Percentiles rank a stretch among this genome's conserved stretches.
phyloP scores from a whole-genome alignment of 768 basidiomycete genomes.

The Tephrocybe sp. region DNA sequence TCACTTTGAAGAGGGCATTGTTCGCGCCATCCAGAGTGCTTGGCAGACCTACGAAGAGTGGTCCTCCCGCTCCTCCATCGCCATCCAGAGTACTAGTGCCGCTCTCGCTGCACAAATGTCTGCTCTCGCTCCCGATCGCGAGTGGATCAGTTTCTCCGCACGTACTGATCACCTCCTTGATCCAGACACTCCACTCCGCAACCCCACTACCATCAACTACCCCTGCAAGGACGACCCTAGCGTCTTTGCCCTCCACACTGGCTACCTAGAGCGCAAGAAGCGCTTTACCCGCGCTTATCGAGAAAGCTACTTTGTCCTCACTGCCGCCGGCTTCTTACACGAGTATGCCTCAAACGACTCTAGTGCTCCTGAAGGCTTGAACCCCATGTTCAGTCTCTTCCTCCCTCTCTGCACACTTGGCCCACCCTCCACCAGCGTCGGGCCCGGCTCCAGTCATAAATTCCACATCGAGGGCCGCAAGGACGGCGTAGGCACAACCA shows the following conservation, averaged over 20 bases:
- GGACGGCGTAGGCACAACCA: slow-evolving; percentile 70
- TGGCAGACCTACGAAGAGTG: slow-evolving; percentile 98
- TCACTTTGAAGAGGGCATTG: slow-evolving; percentile 95
- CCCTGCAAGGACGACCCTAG: slow-evolving; percentile 89
- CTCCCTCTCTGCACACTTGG: slow-evolving; percentile 95
- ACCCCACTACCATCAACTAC: slow-evolving; percentile 74
- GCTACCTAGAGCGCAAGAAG: slow-evolving; percentile 92
- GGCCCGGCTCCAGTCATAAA: slow-evolving; percentile 63
- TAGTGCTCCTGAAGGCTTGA: slow-evolving; percentile 38
- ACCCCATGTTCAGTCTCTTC: slow-evolving; percentile 84
- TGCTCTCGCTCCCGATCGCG: slow-evolving; percentile 77
- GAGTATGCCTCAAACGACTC: slow-evolving; percentile 84
- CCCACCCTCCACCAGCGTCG: slow-evolving; percentile 73
- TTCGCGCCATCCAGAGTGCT: slow-evolving; percentile 91
- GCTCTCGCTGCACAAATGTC: slow-evolving; percentile 71
- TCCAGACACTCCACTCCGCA: slow-evolving; percentile 91
- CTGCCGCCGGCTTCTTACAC: slow-evolving; percentile 94
- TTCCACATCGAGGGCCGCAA: slow-evolving; percentile 96
- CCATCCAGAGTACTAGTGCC: slow-evolving; percentile 75
- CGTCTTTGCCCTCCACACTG: slow-evolving; percentile 83
- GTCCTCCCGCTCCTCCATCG: slow-evolving; percentile 74
- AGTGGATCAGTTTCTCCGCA: slow-evolving; percentile 96
- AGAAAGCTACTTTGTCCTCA: slow-evolving; percentile 90
- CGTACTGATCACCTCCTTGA: slow-evolving; percentile 93
- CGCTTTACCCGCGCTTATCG: slow-evolving; percentile 84